Conservation (phyloP, 2,329 filamentous ascomycete genomes). For the Curvularia hawaiiensis region DNA sequence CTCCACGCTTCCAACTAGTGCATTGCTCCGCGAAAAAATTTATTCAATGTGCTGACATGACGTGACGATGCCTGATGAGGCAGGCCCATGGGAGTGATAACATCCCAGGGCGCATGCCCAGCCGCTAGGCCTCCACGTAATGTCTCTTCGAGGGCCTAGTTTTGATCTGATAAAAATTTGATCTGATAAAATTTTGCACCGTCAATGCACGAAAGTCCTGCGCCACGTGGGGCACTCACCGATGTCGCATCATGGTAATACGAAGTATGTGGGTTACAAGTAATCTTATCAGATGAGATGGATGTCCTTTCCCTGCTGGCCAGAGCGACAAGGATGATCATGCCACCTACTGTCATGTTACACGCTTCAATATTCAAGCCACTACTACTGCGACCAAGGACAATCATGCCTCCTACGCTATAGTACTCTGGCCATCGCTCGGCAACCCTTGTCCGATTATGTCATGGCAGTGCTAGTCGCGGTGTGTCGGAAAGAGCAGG, state of each 20-base stretch:
- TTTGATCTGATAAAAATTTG: slow-evolving; percentile 32
- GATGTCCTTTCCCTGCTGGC: slow-evolving; percentile 12
- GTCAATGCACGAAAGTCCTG: slow-evolving; percentile 1
- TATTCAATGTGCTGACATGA: slow-evolving; percentile 16
- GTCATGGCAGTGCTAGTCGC: slow-evolving; percentile 22
- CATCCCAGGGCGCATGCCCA: slow-evolving; percentile 13
- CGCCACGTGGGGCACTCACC: slow-evolving; percentile 15
- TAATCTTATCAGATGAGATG: slow-evolving; percentile 40
- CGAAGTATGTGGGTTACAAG: background rate
- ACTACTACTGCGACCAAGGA: slow-evolving; percentile 16
- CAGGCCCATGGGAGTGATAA: slow-evolving; percentile 23
- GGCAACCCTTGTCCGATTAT: slow-evolving; percentile 4
- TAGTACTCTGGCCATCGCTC: slow-evolving; percentile 18
- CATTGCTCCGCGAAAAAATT: slow-evolving; percentile 8
- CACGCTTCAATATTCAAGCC: slow-evolving; percentile 5
- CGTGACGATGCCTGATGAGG: slow-evolving; percentile 11
- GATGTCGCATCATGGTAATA: slow-evolving; percentile 19
- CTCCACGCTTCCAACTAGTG: slow-evolving; percentile 7
- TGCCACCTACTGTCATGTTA: slow-evolving; percentile 23
- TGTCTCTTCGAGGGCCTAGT: slow-evolving; percentile 4
- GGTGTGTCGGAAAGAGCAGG: slow-evolving; percentile 23
- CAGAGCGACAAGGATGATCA: slow-evolving; percentile 10
- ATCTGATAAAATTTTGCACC: slow-evolving; percentile 29
- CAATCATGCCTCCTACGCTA: slow-evolving; percentile 17
- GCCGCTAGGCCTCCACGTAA: slow-evolving; percentile 17